phyloP scores from a whole-genome alignment of 2,329 filamentous ascomycete genomes.

The Calonectria montana region DNA sequence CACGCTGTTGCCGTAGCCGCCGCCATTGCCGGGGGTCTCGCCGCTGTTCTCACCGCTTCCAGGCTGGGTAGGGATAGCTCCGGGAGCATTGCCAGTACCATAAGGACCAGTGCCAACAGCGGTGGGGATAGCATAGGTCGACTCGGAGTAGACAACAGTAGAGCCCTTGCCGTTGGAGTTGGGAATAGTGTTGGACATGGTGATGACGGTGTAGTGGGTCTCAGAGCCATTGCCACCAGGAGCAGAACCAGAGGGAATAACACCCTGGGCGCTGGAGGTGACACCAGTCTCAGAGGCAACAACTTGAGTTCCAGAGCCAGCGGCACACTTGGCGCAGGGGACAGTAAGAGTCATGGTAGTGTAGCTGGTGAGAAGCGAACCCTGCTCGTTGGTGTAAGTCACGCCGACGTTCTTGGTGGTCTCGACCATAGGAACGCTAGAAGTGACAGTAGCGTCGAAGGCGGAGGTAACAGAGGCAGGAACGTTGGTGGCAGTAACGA shows the following conservation, averaged over 20 bases:
- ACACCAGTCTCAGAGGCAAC: background rate
- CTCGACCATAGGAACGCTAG: slow-evolving; percentile 28
- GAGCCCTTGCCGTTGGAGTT: slow-evolving; percentile 30
- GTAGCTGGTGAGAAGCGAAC: slow-evolving; percentile 20
- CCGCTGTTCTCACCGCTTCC: background rate
- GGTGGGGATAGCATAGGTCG: slow-evolving; percentile 28
- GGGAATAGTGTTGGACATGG: slow-evolving; percentile 26
- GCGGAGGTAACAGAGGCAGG: slow-evolving; percentile 25
- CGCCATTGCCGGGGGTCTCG: background rate
- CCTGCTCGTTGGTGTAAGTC: slow-evolving; percentile 24
- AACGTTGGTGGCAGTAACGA: slow-evolving; percentile 29
- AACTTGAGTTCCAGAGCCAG: background rate
- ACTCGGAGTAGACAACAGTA: slow-evolving; percentile 25
- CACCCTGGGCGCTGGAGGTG: background rate
- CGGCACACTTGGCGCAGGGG: slow-evolving; percentile 21
- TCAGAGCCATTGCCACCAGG: slow-evolving; percentile 1
- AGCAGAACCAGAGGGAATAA: background rate
- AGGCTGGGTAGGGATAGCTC: background rate
- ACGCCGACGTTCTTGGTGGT: slow-evolving; percentile 28
- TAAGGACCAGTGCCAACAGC: background rate
- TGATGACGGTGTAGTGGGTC: slow-evolving; percentile 22
- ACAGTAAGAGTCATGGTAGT: slow-evolving; percentile 24
- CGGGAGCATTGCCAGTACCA: background rate
- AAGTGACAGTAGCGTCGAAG: slow-evolving; percentile 26
- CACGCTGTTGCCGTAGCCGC: slow-evolving; percentile 15